A percentile compares a stretch with the other conserved stretches of the same genome.
These are phyloP conservation scores for Dendrostoma leiphaemia DNA, from an alignment of 2,329 filamentous ascomycete genomes.

Conservation along the genomic window DNA sequence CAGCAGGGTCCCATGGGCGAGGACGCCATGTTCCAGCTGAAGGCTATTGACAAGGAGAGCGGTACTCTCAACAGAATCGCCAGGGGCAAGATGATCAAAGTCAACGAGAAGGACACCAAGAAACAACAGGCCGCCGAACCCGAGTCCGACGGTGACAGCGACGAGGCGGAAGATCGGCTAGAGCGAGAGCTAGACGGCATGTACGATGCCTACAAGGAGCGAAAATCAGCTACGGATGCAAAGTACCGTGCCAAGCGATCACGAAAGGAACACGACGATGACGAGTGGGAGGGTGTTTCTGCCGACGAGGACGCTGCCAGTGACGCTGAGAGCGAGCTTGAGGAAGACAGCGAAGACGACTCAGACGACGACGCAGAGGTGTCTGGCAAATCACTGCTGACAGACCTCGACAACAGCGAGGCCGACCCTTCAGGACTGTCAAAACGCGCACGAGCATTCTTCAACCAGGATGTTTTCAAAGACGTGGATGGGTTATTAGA, in stretches of 20 bases:
- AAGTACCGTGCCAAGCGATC: conserved; percentile 91
- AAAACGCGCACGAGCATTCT: conserved; percentile 82
- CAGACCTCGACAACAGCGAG: conserved; percentile 57
- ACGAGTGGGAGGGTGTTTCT: conserved; percentile 90
- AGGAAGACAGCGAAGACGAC: conserved; percentile 63
- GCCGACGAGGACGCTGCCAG: conserved; percentile 57
- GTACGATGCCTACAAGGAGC: conserved; percentile 83
- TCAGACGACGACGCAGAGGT: conserved; percentile 53
- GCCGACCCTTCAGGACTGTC: conserved; percentile 64
- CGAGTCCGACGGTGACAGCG: conserved; percentile 61
- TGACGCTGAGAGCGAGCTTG: conserved; percentile 56
- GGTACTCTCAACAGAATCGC: conserved; percentile 66
- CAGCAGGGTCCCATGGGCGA: conserved; percentile 76
- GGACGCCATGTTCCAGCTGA: conserved; percentile 83
- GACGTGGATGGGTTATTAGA: conserved; percentile 69
- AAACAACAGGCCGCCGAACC: conserved; percentile 60
- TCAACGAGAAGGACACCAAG: conserved; percentile 54
- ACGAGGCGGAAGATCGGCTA: conserved; percentile 77
- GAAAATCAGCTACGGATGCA: conserved; percentile 74
- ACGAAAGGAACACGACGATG: conserved; percentile 75
- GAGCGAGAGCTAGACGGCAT: conserved; percentile 83
- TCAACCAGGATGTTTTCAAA: conserved; percentile 92
- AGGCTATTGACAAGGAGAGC: conserved; percentile 69
- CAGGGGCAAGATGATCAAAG: conserved; percentile 74
- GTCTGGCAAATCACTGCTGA: conserved; percentile 52